Conservation (phyloP, 768 basidiomycete species). For the Psilocybe cyanescens region DNA sequence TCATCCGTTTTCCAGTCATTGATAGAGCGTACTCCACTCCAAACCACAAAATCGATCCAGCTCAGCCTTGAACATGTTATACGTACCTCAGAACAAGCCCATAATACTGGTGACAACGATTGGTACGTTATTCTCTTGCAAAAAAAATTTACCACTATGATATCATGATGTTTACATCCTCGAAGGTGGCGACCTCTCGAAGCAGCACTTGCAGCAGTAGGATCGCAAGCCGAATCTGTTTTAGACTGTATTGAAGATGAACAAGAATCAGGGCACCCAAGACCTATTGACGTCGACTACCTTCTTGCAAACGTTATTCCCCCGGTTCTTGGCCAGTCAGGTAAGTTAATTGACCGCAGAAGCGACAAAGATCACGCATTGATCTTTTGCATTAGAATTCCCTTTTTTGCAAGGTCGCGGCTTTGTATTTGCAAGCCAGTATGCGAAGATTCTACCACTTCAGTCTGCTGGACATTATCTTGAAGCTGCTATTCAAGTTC, state of each 20-base stretch:
- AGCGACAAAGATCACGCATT: background rate
- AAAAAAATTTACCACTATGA: background rate
- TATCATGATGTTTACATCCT: background rate
- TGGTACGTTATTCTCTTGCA: conserved; percentile 49
- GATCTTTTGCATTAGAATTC: conserved; percentile 50
- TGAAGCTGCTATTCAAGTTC: conserved; percentile 82
- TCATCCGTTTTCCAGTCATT: conserved; percentile 46
- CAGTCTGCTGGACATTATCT: conserved; percentile 85
- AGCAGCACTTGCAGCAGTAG: conserved; percentile 79
- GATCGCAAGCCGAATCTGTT: conserved; percentile 78
- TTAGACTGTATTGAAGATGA: conserved; percentile 81
- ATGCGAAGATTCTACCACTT: conserved; percentile 70
- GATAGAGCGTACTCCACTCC: conserved; percentile 54
- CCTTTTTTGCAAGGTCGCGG: conserved; percentile 95
- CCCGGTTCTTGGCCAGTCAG: conserved; percentile 67
- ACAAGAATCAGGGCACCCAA: conserved; percentile 59
- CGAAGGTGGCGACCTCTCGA: conserved; percentile 92
- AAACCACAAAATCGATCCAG: conserved; percentile 59
- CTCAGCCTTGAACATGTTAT: conserved; percentile 58
- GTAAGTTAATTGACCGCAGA: conserved; percentile 39
- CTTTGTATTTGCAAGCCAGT: conserved; percentile 94
- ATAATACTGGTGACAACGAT: conserved; percentile 56
- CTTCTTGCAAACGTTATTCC: conserved; percentile 83
- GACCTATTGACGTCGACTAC: conserved; percentile 77
- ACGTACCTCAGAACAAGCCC: conserved; percentile 54